Percentiles rank a stretch among this genome's conserved stretches.
These are phyloP conservation scores for Colletotrichum tanaceti DNA, from an alignment of 2,329 filamentous ascomycete species.

Conservation along the genomic window DNA sequence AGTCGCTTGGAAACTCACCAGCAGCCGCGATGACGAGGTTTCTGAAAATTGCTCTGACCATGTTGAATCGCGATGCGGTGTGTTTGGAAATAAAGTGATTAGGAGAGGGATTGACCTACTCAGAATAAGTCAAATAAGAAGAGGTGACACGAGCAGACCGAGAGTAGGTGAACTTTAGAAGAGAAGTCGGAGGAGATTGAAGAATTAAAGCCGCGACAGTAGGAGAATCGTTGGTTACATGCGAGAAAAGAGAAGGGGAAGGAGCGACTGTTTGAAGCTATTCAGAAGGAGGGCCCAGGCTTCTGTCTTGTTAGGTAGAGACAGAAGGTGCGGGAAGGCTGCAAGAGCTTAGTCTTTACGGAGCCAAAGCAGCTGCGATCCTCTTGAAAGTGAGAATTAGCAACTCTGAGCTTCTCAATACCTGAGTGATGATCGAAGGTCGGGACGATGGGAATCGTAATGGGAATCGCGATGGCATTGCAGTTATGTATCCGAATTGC, in stretches of 20 bases:
- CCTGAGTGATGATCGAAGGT: too few relatives aligned
- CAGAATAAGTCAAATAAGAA: background rate
- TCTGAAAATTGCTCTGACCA: slow-evolving; percentile 59
- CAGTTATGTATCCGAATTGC: background rate
- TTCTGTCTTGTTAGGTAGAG: background rate
- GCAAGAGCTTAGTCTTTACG: too few relatives aligned
- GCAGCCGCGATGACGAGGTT: slow-evolving; percentile 66
- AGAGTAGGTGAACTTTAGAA: background rate
- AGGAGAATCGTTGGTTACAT: background rate
- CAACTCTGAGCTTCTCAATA: too few relatives aligned
- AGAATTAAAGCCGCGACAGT: background rate
- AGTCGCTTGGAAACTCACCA: slow-evolving; percentile 60
- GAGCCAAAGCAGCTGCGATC: too few relatives aligned
- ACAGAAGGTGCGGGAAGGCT: background rate
- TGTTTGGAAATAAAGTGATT: background rate
- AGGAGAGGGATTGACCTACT: too few relatives aligned
- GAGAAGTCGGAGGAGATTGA: background rate
- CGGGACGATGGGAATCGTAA: too few relatives aligned
- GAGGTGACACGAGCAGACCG: background rate
- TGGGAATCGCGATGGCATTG: too few relatives aligned
- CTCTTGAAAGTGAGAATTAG: too few relatives aligned
- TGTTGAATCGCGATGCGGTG: background rate
- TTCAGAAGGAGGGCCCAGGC: background rate
- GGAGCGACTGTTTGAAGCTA: background rate
- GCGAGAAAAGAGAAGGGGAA: background rate